Evolutionary conservation across 306 rosid genomes (phyloP), one percentile per base, ranked within the genome.

Genomic region (Comarum palustre): DNA sequence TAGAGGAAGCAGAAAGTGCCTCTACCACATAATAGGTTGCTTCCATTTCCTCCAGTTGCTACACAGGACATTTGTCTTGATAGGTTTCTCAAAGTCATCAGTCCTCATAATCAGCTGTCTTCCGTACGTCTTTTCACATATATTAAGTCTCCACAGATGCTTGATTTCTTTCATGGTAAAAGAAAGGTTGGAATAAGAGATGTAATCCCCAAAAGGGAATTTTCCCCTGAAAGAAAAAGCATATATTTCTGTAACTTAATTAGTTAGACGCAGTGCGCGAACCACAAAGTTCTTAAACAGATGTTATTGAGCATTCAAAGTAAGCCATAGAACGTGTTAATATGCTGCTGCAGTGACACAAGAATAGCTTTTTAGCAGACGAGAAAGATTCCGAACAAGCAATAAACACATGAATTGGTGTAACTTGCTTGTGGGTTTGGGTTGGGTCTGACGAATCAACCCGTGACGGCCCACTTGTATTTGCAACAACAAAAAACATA

Each of bases 1-100:
- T 34, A 81, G 38, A 66, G 45, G 51, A 75, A 57, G 68, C 75
- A 78, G 80, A 57, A 78, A 74, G 2, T 11, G 34, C 36, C 63
- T 25, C n/a, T 91, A 94, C 98, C 97, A 94, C 71, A 94, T 91
- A 78, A 94, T 89, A 36, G 98, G 97, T 51, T 94, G 89, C 74
- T 88, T 84, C 98, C 98, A 94, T 74, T 82, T 75, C 85, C 75
- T 89, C 98, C 98, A 94, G 81, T 94, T 82, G 79, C 98, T 80
- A 83, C 98, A 94, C 0, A 94, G 87, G 61, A 88, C 96, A 87
- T 89, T 88, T 55, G 97, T 84, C 74, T 94, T 84, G 57, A 82
- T 31, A 29, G 97, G 97, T 87, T 91, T 94, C 91, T 88, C 95
- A 68, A 94, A 94, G 84, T 91, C 89, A 82, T 94, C 98, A 24